Base-by-base conservation (phyloP, 1,284 basidiomycete species). In the Anthracocystis walkeri region DNA sequence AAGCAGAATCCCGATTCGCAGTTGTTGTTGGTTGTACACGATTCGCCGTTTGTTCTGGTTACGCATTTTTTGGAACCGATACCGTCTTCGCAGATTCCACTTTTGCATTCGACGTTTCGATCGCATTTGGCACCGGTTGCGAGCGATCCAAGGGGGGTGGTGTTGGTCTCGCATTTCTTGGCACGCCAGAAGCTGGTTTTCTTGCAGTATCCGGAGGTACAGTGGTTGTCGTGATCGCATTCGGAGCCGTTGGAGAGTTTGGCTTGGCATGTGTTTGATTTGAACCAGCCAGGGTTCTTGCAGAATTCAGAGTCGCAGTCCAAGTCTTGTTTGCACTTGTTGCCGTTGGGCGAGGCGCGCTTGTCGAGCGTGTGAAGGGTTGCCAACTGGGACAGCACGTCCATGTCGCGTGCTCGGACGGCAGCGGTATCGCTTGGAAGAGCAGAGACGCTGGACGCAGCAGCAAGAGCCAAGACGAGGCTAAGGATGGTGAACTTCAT, bases 401-500 rank as follows among this genome's bases (percentile, higher is more conserved):
- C 49, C 7, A 51, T 23, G 31, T 38, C 10, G 49, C 49, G 49
- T 2, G 49, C 29, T 29, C 29, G 29, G 5, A 29, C 29, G 29
- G 29, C 8, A 4, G 29, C 29, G 21, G 35, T 38, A 35, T 52
- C 50, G 50, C 50, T 23, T 4, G 50, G 50, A 40, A 52, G 50
- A 16, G 50, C 50, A n/a, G 50, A 52, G 50, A 52, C 50, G 50
- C 50, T 52, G 12, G 35, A 23, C 2, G 35, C 35, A 40, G 50
- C 50, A 4, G 35, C 50, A 6, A 52, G 35, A 12, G 50, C 50
- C 33, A 52, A 2, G 14, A 52, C n/a, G 6, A 35, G 6, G 50
- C 50, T 52, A 14, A 52, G 33, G 33, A 52, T 21, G 50, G 33
- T 52, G 21, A 52, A 52, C 50, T 52, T 52, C 50, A 52, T 52